Evolutionary conservation across 768 basidiomycete genomes (phyloP).

Genomic region (Hemileccinum impolitum): DNA sequence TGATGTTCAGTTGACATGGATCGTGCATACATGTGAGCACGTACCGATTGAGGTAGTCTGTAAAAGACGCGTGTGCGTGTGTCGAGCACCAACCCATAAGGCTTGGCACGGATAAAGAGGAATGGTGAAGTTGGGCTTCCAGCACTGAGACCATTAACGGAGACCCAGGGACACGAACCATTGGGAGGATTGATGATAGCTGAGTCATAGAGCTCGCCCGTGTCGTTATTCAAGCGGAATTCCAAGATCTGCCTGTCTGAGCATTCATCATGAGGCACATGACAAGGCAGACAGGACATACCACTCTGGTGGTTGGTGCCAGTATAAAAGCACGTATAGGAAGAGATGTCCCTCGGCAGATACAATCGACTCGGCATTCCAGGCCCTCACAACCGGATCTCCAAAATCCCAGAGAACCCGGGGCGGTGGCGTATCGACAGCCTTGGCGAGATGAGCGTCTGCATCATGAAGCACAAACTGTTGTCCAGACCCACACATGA

Average conservation of each 20-base stretch:
- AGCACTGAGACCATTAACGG: accelerated
- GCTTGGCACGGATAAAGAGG: background rate
- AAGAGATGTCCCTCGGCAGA: background rate
- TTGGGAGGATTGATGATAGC: background rate
- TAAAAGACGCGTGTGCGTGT: background rate
- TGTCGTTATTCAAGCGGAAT: background rate
- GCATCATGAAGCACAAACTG: background rate
- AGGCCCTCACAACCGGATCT: accelerated
- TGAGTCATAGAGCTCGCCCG: background rate
- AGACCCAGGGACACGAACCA: too few relatives aligned
- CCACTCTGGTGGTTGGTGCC: background rate
- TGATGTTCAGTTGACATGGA: too few relatives aligned
- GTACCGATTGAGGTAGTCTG: background rate
- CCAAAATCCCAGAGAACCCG: background rate
- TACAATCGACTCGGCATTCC: background rate
- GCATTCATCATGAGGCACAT: too few relatives aligned
- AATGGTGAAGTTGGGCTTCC: background rate
- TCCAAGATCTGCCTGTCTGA: background rate
- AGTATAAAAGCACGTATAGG: background rate
- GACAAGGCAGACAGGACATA: background rate
- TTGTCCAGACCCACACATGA: background rate
- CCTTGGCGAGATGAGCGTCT: background rate
- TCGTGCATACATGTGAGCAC: background rate
- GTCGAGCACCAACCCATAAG: background rate
- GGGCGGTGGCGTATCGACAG: background rate